A percentile compares a stretch with the other conserved stretches of the same genome.
Conservation (phyloP, 306 rosid genomes). For the Quercus glauca region DNA sequence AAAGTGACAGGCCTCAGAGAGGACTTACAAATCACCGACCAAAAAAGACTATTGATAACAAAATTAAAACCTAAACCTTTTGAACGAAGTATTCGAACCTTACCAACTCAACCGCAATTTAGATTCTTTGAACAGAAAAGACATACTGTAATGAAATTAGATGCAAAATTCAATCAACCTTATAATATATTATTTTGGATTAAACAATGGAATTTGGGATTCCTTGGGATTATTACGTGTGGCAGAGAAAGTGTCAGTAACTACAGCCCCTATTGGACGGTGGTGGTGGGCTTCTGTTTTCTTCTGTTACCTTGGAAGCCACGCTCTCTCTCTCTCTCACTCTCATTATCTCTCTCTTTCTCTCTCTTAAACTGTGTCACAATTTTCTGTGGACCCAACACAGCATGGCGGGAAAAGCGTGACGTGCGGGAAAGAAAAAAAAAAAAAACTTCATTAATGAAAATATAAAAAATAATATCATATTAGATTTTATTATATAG, state of each 20-base stretch:
- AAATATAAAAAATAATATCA: too few relatives aligned
- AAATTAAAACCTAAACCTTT: too few relatives aligned
- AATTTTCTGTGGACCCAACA: constrained; percentile 3
- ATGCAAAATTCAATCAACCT: too few relatives aligned
- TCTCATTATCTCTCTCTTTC: too few relatives aligned
- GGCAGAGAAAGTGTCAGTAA: constrained; percentile 26
- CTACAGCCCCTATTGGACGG: constrained; percentile 4
- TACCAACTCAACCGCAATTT: too few relatives aligned
- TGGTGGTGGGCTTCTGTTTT: constrained; percentile 6
- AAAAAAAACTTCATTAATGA: too few relatives aligned
- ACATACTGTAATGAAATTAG: too few relatives aligned
- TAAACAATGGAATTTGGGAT: too few relatives aligned
- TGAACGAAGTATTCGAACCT: too few relatives aligned
- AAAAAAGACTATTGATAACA: accelerated
- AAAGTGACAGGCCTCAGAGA: accelerated
- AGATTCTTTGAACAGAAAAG: too few relatives aligned
- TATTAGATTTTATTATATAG: not conserved
- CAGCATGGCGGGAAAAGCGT: constrained; percentile 34
- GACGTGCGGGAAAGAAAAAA: constrained; percentile 22
- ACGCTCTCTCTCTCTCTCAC: constrained; percentile 4
- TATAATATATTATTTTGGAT: too few relatives aligned
- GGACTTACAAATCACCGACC: too few relatives aligned
- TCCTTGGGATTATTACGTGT: constrained; percentile 8
- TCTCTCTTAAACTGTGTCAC: not conserved
- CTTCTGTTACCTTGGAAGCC: constrained; percentile 27